phyloP scores from a whole-genome alignment of 73 alveolate genomes.

The Paramecium caudatum region DNA sequence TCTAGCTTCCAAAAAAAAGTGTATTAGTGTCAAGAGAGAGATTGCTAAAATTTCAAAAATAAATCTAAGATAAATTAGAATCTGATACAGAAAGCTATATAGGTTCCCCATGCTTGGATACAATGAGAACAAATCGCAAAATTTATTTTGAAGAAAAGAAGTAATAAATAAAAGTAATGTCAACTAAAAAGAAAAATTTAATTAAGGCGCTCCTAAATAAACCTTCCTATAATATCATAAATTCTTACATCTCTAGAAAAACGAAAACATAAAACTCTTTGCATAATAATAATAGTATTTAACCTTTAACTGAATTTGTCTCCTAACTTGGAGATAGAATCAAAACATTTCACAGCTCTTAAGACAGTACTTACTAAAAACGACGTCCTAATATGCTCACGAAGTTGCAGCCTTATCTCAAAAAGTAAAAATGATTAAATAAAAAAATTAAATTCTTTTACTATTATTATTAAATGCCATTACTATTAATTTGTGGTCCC shows the following conservation, averaged over 20 bases:
- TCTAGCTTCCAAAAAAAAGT: conserved; percentile 43
- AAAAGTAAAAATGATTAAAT: not conserved
- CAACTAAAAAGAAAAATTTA: conserved; percentile 11
- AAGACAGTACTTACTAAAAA: not conserved
- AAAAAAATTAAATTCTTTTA: not conserved
- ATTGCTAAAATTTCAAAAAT: not conserved
- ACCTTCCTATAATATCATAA: not conserved
- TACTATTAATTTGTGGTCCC: conserved; percentile 93
- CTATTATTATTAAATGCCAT: conserved; percentile 90
- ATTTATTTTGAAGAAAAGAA: conserved; percentile 11
- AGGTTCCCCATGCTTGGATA: not conserved
- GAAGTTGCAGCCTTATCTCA: not conserved
- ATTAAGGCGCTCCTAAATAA: not conserved
- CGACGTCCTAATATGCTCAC: not conserved
- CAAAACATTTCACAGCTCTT: conserved; percentile 7
- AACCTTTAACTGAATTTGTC: not conserved
- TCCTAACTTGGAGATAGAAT: conserved; percentile 19
- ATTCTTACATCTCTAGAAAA: not conserved
- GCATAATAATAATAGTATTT: not conserved
- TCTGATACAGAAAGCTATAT: conserved; percentile 24
- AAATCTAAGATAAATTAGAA: not conserved
- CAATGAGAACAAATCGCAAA: not conserved
- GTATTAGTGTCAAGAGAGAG: conserved; percentile 2
- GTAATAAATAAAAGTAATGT: not conserved
- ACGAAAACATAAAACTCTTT: not conserved